Evolutionary conservation across 2,329 filamentous ascomycete species (phyloP), one percentile per base, ranked within the genome.

Genomic region (Diaporthe aspalathi): DNA sequence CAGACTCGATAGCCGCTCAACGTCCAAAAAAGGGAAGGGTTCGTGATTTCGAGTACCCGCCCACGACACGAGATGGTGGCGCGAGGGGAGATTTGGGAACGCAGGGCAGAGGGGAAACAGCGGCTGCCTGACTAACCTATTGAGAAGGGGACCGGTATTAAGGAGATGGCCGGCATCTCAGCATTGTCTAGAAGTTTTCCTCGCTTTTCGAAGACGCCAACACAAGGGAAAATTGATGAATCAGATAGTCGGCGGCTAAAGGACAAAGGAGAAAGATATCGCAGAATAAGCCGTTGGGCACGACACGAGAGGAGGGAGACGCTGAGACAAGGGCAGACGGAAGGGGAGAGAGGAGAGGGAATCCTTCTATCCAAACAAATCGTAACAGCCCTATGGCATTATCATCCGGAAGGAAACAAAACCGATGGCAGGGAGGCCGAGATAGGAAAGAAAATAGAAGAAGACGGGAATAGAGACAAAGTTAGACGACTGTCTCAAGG

Each of bases 141-240:
- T 65, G 74, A 77, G 74, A 75, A 74, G 74, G 74, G 71, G 72
- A 75, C 75, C 60, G 68, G 71, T 74, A 73, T 73, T 74, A 74
- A 60, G 70, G 75, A 80, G 76, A 78, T 67, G 78, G 53, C 79
- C 77, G 76, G 77, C 79, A 81, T 80, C 77, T 79, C 78, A 79
- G 70, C 78, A 76, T 78, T 68, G 70, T 77, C 72, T 70, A 68
- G 65, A 57, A 45, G 70, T 70, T 75, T 53, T 56, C 16, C 71
- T 75, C 12, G 2, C 11, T 38, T 12, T 62, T 53, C 20, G 76
- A 76, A 77, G 74, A 76, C 77, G 45, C 78, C 77, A 71, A 73
- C 73, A 68, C 73, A 74, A 74, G 74, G 75, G 74, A 74, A 76
- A 73, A 50, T 65, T 65, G 60, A 65, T 65, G 11, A 65, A 65